Evolutionary conservation across 2,329 filamentous ascomycete species (phyloP), one percentile per base, ranked within the genome.

Genomic region (Botryotinia globosa): DNA sequence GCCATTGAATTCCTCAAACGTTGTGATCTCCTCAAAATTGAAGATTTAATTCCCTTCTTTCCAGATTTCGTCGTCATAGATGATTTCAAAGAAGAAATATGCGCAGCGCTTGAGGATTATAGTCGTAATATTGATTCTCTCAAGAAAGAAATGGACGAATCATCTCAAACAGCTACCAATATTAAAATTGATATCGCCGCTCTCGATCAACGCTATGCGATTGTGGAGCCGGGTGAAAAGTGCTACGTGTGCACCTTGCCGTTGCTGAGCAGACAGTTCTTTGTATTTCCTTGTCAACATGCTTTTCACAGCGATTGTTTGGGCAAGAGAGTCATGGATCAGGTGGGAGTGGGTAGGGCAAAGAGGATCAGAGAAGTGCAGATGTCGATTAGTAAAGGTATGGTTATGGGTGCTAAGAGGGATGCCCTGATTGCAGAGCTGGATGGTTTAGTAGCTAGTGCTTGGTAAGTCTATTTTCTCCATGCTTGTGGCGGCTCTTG

Each of bases 61-160:
- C 96, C 96, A 0, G 96, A 99, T 81, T 99, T 99, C 80, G 94
- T 98, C 37, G 92, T 98, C 69, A 98, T 99, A 75, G 96, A 99
- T 80, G 96, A 98, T 82, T 99, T 99, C 87, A 98, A 98, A 81
- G 94, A 98, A 75, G 96, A 99, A 81, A 98, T 99, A 54, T 99
- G 96, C 83, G 86, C 89, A 0, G 96, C 97, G 1, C 87, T 99
- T 1, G 96, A 99, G 82, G 93, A 97, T 75, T 99, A 99, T 83
- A 92, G 90, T 64, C 91, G 93, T 54, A 94, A 93, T 77, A 99
- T 99, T 77, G 96, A 98, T 79, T 86, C 85, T 2, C 85, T 99
- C 56, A 94, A 94, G 80, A 90, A 91, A 76, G 95, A 98, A 82
- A 99, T 99, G 96, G 96, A 99, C 81, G 94, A 97, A 80, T 94